Percentiles rank a stretch among this genome's conserved stretches.
Conservation (phyloP, 306 rosid genomes). For the Astragalus membranaceus region DNA sequence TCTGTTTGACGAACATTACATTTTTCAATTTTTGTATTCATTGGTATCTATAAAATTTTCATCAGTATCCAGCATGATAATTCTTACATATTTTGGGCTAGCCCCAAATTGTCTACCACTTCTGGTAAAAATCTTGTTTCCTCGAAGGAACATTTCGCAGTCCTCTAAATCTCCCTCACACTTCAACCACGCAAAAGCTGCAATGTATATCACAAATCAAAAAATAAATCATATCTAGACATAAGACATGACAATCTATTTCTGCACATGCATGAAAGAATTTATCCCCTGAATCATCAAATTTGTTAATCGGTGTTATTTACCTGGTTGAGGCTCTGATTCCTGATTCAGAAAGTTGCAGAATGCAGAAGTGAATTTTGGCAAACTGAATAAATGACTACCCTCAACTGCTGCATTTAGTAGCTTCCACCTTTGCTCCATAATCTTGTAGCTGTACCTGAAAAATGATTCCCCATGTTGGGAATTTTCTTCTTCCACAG, state of each 20-base stretch:
- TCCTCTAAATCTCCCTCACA: constrained; percentile 33
- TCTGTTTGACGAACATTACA: too few species aligned
- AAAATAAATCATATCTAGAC: not conserved
- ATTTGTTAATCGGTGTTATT: not conserved
- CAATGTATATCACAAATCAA: not conserved
- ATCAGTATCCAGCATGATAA: constrained; percentile 41
- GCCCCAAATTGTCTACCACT: constrained; percentile 38
- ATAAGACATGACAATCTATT: not conserved
- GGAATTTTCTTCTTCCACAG: constrained; percentile 23
- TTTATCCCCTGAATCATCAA: not conserved
- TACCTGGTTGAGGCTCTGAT: constrained; percentile 62
- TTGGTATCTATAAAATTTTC: constrained; percentile 29
- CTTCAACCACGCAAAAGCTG: constrained; percentile 43
- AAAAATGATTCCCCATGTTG: constrained; percentile 44
- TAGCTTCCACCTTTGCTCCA: constrained; percentile 64
- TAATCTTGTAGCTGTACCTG: constrained; percentile 31
- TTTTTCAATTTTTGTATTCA: too few species aligned
- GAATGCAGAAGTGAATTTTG: constrained; percentile 34
- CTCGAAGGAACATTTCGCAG: constrained; percentile 29
- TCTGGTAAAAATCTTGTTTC: constrained; percentile 29
- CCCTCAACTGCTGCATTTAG: constrained; percentile 42
- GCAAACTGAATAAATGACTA: constrained; percentile 46
- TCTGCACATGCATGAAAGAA: not conserved
- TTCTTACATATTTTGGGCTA: constrained; percentile 30
- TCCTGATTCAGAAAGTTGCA: constrained; percentile 44